Percentiles rank a stretch among this genome's conserved stretches.
phyloP scores from a whole-genome alignment of 768 basidiomycete species.

The Tylopilus subfusipes region DNA sequence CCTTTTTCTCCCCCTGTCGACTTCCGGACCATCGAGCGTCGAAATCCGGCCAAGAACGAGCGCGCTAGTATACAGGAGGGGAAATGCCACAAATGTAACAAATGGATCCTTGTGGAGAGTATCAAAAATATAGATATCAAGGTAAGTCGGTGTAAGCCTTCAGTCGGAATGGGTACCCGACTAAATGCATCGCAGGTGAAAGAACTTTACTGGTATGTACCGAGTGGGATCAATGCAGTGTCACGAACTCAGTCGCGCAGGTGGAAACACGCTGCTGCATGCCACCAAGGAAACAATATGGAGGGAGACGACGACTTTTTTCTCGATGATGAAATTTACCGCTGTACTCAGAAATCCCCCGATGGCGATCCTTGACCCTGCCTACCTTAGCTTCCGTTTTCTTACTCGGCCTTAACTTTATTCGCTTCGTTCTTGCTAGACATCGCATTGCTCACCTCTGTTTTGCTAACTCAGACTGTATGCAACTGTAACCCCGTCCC shows the following conservation, averaged over 20 bases:
- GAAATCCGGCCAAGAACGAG: slow-evolving; percentile 55
- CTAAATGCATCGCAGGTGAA: slow-evolving; percentile 46
- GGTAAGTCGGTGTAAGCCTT: slow-evolving; percentile 33
- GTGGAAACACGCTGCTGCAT: slow-evolving; percentile 83
- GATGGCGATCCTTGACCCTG: background rate
- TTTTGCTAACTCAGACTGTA: slow-evolving; percentile 17
- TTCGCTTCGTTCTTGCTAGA: slow-evolving; percentile 11
- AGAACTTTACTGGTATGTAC: slow-evolving; percentile 71
- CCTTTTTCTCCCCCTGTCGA: slow-evolving; percentile 77
- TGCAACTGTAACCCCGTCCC: background rate
- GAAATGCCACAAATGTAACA: slow-evolving; percentile 71
- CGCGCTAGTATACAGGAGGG: slow-evolving; percentile 60
- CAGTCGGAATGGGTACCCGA: background rate
- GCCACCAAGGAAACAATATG: slow-evolving; percentile 59
- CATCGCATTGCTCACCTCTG: slow-evolving; percentile 12
- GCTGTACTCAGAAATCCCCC: slow-evolving; percentile 18
- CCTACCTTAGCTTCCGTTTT: background rate
- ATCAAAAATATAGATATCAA: slow-evolving; percentile 72
- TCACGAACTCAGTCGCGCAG: slow-evolving; percentile 31
- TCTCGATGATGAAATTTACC: slow-evolving; percentile 48
- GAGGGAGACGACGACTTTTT: slow-evolving; percentile 57
- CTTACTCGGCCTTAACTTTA: slow-evolving; percentile 2
- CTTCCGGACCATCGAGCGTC: slow-evolving; percentile 49
- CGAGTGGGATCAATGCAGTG: background rate
- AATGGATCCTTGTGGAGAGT: slow-evolving; percentile 72